Conservation (phyloP, 2,329 filamentous ascomycete species). For the Aspergillus aculeatus region DNA sequence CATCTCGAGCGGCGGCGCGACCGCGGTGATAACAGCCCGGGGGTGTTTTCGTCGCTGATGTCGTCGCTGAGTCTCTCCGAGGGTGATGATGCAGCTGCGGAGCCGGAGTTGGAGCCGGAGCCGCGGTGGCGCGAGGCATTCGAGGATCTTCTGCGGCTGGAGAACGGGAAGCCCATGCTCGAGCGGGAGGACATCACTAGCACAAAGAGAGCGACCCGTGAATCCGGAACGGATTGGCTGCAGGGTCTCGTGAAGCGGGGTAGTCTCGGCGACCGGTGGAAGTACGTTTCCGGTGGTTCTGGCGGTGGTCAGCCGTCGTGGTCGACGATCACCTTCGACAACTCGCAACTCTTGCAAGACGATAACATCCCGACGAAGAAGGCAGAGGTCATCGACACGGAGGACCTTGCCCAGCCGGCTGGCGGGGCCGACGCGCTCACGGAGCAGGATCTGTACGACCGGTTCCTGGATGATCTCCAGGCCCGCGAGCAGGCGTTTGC, state of each 20-base stretch:
- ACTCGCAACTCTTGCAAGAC: constrained; percentile 9
- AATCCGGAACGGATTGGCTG: constrained; percentile 42
- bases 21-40: constrained; percentile 21
- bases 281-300: constrained; percentile 23
- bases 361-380: constrained; percentile 8
- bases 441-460: constrained; percentile 56
- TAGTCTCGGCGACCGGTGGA: constrained; percentile 43
- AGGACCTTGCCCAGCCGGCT: constrained; percentile 11
- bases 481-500: constrained; percentile 34
- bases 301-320: constrained; percentile 19
- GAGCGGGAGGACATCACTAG: constrained; percentile 27
- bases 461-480: constrained; percentile 43
- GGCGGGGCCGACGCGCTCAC: constrained; percentile 38
- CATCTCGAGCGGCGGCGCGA: constrained; percentile 48
- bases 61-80: constrained; percentile 31
- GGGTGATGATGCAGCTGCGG: constrained; percentile 8
- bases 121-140: constrained; percentile 58
- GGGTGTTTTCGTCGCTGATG: constrained; percentile 37
- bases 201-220: constrained; percentile 19
- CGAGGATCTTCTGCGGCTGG: constrained; percentile 56
- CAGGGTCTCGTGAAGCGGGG: constrained; percentile 41
- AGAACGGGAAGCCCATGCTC: constrained; percentile 46
- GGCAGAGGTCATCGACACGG: constrained; percentile 8
- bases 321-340: constrained; percentile 26
- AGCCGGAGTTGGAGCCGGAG: constrained; percentile 23